Conservation (phyloP, 2,329 filamentous ascomycete genomes). For the Colletotrichum noveboracense region DNA sequence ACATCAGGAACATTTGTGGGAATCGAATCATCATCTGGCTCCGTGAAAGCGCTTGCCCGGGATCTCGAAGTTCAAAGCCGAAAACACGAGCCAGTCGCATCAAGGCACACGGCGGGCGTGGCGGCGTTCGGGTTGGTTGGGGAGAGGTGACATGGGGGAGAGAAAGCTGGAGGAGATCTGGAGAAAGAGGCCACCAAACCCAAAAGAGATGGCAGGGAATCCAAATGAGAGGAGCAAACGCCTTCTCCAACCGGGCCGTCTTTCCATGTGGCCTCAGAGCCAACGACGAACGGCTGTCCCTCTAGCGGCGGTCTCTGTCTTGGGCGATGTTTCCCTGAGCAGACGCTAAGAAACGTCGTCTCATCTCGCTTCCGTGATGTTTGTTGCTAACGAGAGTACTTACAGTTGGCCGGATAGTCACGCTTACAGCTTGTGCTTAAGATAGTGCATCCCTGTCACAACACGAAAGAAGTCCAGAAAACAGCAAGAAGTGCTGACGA, state of each 20-base stretch:
- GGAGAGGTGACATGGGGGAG: not conserved
- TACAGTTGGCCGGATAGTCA: fast-evolving
- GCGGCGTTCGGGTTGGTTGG: not conserved
- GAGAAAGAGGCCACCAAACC: not conserved
- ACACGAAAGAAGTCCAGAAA: not conserved
- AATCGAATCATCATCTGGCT: not conserved
- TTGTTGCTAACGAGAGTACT: not conserved
- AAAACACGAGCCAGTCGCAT: conserved; percentile 8
- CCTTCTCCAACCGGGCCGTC: conserved; percentile 9
- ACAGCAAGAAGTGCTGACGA: not conserved
- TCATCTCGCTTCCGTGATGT: not conserved
- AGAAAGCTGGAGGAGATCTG: conserved; percentile 13
- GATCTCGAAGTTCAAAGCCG: not conserved
- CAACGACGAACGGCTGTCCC: not conserved
- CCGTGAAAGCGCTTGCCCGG: not conserved
- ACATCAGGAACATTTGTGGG: not conserved
- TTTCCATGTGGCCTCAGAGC: conserved; percentile 18
- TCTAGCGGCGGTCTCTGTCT: not conserved
- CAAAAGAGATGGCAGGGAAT: not conserved
- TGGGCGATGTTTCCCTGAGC: not conserved
- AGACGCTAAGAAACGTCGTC: not conserved
- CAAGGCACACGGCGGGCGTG: not conserved
- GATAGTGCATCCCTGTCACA: not conserved
- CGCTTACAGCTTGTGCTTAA: fast-evolving
- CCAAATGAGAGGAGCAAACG: not conserved